phyloP scores from a whole-genome alignment of 192 early-diverging fungal species.

The Backusella tarrabulga region DNA sequence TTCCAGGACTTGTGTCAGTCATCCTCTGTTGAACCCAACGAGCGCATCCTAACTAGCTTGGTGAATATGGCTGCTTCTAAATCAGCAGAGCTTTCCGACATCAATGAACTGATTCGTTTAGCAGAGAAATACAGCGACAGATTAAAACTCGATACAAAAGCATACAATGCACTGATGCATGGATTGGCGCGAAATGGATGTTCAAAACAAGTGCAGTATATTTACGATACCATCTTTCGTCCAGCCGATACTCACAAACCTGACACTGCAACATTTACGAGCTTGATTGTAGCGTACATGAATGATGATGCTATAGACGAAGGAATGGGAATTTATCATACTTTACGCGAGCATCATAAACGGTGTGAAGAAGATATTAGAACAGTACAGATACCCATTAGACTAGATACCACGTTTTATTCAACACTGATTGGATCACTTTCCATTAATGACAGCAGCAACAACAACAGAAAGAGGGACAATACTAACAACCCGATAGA shows the following conservation, averaged over 20 bases:
- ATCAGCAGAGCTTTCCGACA: neutral
- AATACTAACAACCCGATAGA: neutral
- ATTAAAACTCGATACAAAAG: constrained; percentile 7
- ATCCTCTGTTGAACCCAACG: constrained; percentile 14
- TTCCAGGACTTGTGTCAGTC: constrained; percentile 20
- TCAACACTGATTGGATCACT: constrained; percentile 4
- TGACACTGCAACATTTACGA: constrained; percentile 28
- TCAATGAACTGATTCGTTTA: neutral
- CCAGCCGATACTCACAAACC: neutral
- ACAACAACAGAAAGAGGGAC: neutral
- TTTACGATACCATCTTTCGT: constrained; percentile 29
- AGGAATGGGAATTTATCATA: constrained; percentile 33
- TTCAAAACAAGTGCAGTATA: constrained; percentile 22
- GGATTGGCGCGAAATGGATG: constrained; percentile 19
- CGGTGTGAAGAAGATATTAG: neutral
- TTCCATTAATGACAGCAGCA: neutral
- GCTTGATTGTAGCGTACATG: constrained; percentile 33
- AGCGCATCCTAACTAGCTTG: constrained; percentile 22
- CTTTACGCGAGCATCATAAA: constrained; percentile 16
- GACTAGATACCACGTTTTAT: constrained; percentile 12
- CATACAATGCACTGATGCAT: constrained; percentile 29
- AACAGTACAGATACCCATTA: constrained; percentile 2
- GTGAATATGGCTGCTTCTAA: constrained; percentile 16
- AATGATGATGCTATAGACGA: constrained; percentile 14
- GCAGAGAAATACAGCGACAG: neutral